These are phyloP conservation scores for Bipolaris oryzae DNA, from an alignment of 2,329 filamentous ascomycete genomes.

Conservation along the genomic window DNA sequence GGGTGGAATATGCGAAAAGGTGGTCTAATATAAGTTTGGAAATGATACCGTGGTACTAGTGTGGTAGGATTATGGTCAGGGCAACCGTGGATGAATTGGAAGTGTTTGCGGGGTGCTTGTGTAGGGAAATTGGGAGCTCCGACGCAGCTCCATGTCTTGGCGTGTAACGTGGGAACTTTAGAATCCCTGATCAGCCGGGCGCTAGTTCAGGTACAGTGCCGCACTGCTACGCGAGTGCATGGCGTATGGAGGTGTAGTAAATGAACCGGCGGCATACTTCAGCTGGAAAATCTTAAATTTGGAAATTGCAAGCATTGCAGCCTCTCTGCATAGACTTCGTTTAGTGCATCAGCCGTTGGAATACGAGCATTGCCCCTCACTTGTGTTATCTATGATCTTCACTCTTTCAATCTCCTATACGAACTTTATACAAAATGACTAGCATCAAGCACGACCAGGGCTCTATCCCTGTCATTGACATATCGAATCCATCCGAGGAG, in stretches of 20 bases:
- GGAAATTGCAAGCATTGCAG: neutral
- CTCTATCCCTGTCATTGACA: slow-evolving; percentile 80
- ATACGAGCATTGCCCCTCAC: slow-evolving; percentile 11
- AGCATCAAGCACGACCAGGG: slow-evolving; percentile 9
- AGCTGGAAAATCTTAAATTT: neutral
- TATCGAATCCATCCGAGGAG: slow-evolving; percentile 65
- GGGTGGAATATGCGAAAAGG: neutral
- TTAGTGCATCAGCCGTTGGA: neutral
- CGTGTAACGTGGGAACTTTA: slow-evolving; percentile 3
- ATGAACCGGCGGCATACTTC: neutral
- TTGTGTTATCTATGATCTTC: neutral
- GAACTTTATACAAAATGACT: slow-evolving; percentile 21
- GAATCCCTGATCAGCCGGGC: slow-evolving; percentile 18
- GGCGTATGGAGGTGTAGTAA: neutral
- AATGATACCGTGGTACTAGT: neutral
- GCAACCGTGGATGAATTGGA: neutral
- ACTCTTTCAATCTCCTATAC: neutral
- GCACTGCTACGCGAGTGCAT: neutral
- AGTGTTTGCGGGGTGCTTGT: slow-evolving; percentile 12
- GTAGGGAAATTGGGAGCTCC: slow-evolving; percentile 23
- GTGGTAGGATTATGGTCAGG: neutral
- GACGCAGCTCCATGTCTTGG: slow-evolving; percentile 16
- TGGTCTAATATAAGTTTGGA: neutral
- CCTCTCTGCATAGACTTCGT: neutral
- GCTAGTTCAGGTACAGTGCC: slow-evolving; percentile 22